Conservation (phyloP, 2,329 filamentous ascomycete species). For the Pseudocercospora vitis region DNA sequence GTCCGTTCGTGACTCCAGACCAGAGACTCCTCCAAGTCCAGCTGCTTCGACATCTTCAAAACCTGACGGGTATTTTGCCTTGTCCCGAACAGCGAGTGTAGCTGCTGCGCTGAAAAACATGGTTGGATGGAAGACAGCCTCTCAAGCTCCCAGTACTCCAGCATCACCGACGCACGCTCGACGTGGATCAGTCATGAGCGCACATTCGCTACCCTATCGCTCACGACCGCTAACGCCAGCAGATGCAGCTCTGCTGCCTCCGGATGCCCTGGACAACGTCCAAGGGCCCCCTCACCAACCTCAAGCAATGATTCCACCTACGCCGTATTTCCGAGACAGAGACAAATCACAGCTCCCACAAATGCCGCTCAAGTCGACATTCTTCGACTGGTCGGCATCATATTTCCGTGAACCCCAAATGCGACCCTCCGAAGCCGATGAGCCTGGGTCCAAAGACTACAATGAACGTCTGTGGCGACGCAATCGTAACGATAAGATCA, state of each 20-base stretch:
- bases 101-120: constrained; percentile 64
- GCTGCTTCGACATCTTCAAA: constrained; percentile 49
- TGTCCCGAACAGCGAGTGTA: constrained; percentile 64
- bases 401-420: constrained; percentile 99
- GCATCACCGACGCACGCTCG: constrained; percentile 31
- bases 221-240: constrained; percentile 44
- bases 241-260: constrained; percentile 53
- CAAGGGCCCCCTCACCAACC: constrained; percentile 60
- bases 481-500: constrained; percentile 87
- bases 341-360: constrained; percentile 58
- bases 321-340: constrained; percentile 69
- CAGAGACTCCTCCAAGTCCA: constrained; percentile 42
- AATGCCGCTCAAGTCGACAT: constrained; percentile 77
- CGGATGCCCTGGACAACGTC: constrained; percentile 68
- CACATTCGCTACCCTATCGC: constrained; percentile 35
- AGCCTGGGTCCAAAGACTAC: constrained; percentile 93
- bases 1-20: constrained; percentile 49
- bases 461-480: constrained; percentile 92
- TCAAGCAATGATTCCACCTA: constrained; percentile 73
- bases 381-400: constrained; percentile 92
- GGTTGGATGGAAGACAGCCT: constrained; percentile 43
- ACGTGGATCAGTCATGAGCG: constrained; percentile 27
- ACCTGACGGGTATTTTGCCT: constrained; percentile 61
- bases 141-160: constrained; percentile 26
- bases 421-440: constrained; percentile 92